phyloP scores from a whole-genome alignment of 169 alveolate species.

The Eimeria acervulina region DNA sequence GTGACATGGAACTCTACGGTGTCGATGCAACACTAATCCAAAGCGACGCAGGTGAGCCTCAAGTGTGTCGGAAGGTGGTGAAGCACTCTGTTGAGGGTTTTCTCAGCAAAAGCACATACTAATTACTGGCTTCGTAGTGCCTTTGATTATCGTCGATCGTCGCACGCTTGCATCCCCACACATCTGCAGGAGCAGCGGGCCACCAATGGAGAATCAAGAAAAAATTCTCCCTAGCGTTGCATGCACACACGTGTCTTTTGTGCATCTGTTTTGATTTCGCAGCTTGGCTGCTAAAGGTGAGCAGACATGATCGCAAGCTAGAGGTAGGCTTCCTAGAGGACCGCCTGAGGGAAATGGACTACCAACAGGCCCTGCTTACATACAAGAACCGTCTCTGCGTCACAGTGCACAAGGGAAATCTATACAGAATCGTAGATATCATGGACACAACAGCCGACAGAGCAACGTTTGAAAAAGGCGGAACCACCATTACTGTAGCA shows the following conservation, averaged over 20 bases:
- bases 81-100: not conserved
- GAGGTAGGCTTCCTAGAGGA: slow-evolving; percentile 56
- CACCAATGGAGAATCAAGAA: not conserved
- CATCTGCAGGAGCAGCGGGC: not conserved
- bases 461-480: slow-evolving; percentile 60
- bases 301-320: slow-evolving; percentile 74
- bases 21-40: slow-evolving; percentile 71
- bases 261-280: not conserved
- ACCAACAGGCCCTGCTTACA: slow-evolving; percentile 29
- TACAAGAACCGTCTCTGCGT: slow-evolving; percentile 76
- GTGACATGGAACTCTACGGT: slow-evolving; percentile 43
- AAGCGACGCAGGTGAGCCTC: slow-evolving; percentile 18
- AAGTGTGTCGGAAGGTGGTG: not conserved
- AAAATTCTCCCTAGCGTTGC: not conserved
- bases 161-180: not conserved
- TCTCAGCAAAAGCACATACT: not conserved
- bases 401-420: slow-evolving; percentile 60
- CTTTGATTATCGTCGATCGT: not conserved
- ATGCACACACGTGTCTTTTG: not conserved
- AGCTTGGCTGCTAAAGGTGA: slow-evolving; percentile 63
- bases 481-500: slow-evolving; percentile 31
- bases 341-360: slow-evolving; percentile 40
- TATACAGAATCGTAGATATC: slow-evolving; percentile 50
- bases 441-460: slow-evolving; percentile 71
- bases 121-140: not conserved